Base-by-base conservation (phyloP, 2,329 filamentous ascomycete genomes). In the Trematosphaeria pertusa region DNA sequence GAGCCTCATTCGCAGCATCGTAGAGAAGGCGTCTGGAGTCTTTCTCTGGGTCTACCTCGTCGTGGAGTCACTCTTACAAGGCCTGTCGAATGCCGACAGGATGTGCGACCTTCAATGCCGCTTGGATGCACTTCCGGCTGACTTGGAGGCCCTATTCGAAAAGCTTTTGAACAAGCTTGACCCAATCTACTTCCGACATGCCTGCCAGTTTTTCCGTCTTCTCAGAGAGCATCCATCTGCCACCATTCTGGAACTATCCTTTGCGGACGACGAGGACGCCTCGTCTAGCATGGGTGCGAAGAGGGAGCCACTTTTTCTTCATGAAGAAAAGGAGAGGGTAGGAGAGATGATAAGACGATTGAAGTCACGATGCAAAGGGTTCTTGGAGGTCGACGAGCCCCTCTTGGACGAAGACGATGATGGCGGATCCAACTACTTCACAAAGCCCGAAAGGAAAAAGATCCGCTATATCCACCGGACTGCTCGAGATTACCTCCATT, bases 11-110 rank as follows among this genome's bases (percentile, higher is more conserved):
- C 8, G 33, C 3, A 17, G 42, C 3, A 43, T 62, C 9, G 37
- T 34, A 4, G 9, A 40, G 4, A 58, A 53, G 26, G 48, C 59
- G 2, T 20, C 35, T 11, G 59, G 59, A 3, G 50, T 58, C 0
- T 63, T 63, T 31, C 46, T 61, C 0, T 63, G 58, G 58, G 58
- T 58, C 9, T 26, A 43, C 18, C 43, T 63, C 1, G 58, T 58
- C 7, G 52, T 51, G 1, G 10, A 33, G 11, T 54, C 50, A 3
- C 36, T 61, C 4, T 26, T 52, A 3, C 46, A 45, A 10, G 49
- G 50, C 3, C 19, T 61, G 7, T 32, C 19, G 2, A 43, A 58
- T 12, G 40, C 24, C 0, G 50, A 61, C 26, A 48, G 24, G 2
- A 17, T 54, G 2, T 33, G 20, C 7, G 43, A 55, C 9, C 28